Conservation (phyloP, 1,284 basidiomycete genomes). For the Tylopilus orsonianus region DNA sequence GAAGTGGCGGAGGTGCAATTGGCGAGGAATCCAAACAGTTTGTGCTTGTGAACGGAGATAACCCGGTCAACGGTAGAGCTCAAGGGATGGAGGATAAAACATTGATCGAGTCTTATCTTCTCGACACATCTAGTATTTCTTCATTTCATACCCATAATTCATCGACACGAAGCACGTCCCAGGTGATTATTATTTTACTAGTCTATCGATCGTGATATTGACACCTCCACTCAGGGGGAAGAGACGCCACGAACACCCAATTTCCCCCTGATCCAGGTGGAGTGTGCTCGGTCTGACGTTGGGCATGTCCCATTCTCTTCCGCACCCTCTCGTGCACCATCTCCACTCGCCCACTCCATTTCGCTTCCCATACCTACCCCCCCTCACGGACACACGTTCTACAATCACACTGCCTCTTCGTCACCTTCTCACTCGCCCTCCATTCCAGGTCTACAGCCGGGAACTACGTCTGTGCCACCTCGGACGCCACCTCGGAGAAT, state of each 20-base stretch:
- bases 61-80: constrained; percentile 6
- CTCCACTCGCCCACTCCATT: constrained; percentile 29
- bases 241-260: constrained; percentile 17
- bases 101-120: constrained; percentile 21
- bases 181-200: constrained; percentile 15
- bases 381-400: constrained; percentile 18
- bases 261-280: constrained; percentile 30
- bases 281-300: constrained; percentile 22
- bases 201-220: not conserved
- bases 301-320: constrained; percentile 12
- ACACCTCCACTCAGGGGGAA: constrained; percentile 10
- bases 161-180: constrained; percentile 7
- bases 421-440: constrained; percentile 11
- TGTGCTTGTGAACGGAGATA: constrained; percentile 26
- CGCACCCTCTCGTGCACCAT: constrained; percentile 13
- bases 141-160: constrained; percentile 16
- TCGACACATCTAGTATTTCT: constrained; percentile 23
- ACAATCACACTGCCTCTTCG: constrained; percentile 14
- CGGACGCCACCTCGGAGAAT: constrained; percentile 37
- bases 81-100: constrained; percentile 19
- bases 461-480: constrained; percentile 19
- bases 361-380: constrained; percentile 23
- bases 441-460: constrained; percentile 5
- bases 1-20: not conserved
- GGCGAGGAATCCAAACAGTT: constrained; percentile 26